Conservation (phyloP, 768 basidiomycete species). For the Lactifluus piperatus region DNA sequence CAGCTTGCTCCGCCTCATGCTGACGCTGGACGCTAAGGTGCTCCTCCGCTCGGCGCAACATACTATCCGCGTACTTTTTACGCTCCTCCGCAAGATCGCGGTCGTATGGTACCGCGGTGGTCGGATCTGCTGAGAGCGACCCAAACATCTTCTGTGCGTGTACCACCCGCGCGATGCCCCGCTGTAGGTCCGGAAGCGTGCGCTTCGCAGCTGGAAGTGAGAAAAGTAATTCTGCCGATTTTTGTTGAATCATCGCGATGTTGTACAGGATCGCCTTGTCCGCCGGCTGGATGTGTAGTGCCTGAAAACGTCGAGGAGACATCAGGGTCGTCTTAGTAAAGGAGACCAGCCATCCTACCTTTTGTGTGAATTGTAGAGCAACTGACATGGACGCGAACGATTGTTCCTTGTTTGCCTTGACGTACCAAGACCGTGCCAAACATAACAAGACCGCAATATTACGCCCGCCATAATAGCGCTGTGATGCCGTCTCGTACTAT, state of each 20-base stretch:
- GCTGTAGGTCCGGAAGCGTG: constrained; percentile 68
- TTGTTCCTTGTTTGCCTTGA: constrained; percentile 86
- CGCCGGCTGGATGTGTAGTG: constrained; percentile 70
- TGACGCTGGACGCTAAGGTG: constrained; percentile 66
- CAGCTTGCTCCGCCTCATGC: constrained; percentile 61
- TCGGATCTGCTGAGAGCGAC: constrained; percentile 67
- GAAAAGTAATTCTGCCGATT: constrained; percentile 85
- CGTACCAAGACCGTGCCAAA: constrained; percentile 88
- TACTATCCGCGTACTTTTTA: constrained; percentile 79
- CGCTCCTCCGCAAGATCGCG: constrained; percentile 85
- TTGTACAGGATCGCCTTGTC: constrained; percentile 93
- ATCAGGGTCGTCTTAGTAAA: constrained; percentile 30
- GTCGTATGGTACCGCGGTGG: constrained; percentile 68
- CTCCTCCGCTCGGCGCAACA: constrained; percentile 74
- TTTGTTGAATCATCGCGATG: constrained; percentile 97
- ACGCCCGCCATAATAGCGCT: constrained; percentile 63
- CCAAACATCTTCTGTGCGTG: constrained; percentile 86
- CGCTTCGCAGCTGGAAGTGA: constrained; percentile 66
- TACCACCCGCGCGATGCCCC: constrained; percentile 68
- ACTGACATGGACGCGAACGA: constrained; percentile 73
- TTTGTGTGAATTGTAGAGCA: constrained; percentile 78
- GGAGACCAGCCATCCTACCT: constrained; percentile 34
- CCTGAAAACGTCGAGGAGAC: constrained; percentile 40
- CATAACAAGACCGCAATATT: constrained; percentile 74
- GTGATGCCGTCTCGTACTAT: constrained; percentile 89